These are phyloP conservation scores for Plasmopara halstedii DNA, from an alignment of 352 stramenopile genomes.

Conservation along the genomic window DNA sequence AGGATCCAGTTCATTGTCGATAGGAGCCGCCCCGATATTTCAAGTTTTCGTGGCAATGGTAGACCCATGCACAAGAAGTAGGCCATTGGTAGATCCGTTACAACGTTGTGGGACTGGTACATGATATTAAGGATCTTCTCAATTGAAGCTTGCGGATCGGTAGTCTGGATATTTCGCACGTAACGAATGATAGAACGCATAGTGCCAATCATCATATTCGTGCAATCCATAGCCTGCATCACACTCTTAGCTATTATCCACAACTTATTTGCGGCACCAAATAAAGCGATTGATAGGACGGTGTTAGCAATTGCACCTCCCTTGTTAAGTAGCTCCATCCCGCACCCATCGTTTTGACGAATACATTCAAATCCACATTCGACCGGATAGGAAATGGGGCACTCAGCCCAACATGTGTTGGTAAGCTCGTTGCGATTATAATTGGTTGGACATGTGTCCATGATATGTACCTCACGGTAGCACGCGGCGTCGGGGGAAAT, in stretches of 20 bases:
- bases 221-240: constrained; percentile 30
- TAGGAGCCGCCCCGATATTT: constrained; percentile 25
- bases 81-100: constrained; percentile 48
- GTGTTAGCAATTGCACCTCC: constrained; percentile 21
- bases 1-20: constrained; percentile 31
- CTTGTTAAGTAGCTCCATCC: constrained; percentile 27
- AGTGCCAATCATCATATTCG: constrained; percentile 32
- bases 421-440: constrained; percentile 31
- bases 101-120: constrained; percentile 46
- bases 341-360: constrained; percentile 49
- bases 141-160: constrained; percentile 31
- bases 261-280: constrained; percentile 25
- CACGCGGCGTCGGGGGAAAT: constrained; percentile 29
- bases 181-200: constrained; percentile 26
- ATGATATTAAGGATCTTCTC: constrained; percentile 47
- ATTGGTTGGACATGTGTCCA: constrained; percentile 27
- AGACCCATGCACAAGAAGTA: constrained; percentile 37
- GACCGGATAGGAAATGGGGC: constrained; percentile 48
- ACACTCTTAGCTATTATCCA: constrained; percentile 24
- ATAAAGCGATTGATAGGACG: constrained; percentile 21
- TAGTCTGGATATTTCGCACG: constrained; percentile 20
- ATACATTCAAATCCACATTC: constrained; percentile 51
- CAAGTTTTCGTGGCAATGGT: constrained; percentile 10
- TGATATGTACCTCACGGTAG: constrained; percentile 38
- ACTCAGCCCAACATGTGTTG: constrained; percentile 44